Evolutionary conservation across 352 stramenopile species (phyloP).

Genomic region (Globisporangium orthogonon): DNA sequence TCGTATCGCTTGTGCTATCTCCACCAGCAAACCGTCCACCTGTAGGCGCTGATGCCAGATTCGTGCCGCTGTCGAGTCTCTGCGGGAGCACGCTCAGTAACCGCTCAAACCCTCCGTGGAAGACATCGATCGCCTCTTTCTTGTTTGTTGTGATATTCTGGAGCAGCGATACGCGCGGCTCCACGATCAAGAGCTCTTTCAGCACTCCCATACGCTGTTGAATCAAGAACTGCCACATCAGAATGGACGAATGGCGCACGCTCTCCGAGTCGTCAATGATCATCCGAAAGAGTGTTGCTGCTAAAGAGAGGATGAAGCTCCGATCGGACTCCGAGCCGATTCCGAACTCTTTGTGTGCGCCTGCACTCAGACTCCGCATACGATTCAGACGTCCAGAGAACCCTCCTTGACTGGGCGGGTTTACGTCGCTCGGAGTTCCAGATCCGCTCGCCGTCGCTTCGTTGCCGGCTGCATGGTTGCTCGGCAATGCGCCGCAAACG

Average conservation of each 20-base stretch:
- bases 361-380: constrained; percentile 42
- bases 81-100: constrained; percentile 38
- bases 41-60: neutral
- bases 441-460: neutral
- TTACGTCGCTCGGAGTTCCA: neutral
- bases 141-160: constrained; percentile 68
- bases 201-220: constrained; percentile 62
- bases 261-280: constrained; percentile 48
- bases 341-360: constrained; percentile 55
- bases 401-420: constrained; percentile 6
- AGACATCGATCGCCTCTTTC: constrained; percentile 71
- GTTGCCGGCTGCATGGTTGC: constrained; percentile 6
- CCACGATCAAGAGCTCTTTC: constrained; percentile 72
- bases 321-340: constrained; percentile 65
- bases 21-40: neutral
- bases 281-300: constrained; percentile 53
- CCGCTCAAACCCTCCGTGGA: constrained; percentile 65
- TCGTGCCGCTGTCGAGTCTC: neutral
- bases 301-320: constrained; percentile 59
- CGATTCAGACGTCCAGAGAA: constrained; percentile 33
- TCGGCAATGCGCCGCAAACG: constrained; percentile 25
- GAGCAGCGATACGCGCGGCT: constrained; percentile 53
- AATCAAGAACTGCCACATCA: constrained; percentile 68
- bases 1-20: neutral
- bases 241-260: constrained; percentile 39